phyloP scores from a whole-genome alignment of 768 basidiomycete species.

The Tricholoma bakamatsutake region DNA sequence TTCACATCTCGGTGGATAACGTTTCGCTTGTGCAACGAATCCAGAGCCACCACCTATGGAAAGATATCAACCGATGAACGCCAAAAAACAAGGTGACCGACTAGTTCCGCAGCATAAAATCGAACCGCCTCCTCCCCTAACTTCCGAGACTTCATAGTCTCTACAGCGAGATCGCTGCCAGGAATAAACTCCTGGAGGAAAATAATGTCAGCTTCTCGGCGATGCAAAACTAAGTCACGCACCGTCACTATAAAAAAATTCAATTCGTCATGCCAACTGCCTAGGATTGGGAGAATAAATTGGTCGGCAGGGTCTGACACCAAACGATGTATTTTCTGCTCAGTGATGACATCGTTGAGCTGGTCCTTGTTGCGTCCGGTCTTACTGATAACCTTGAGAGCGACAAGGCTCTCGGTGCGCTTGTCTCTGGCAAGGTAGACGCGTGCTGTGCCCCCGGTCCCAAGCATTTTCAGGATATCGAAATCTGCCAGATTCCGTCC shows the following conservation, averaged over 20 bases:
- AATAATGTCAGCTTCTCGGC: constrained; percentile 22
- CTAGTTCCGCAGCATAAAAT: constrained; percentile 1
- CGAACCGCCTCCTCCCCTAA: not conserved
- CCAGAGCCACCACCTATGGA: constrained; percentile 1
- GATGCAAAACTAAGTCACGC: not conserved
- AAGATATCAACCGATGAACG: not conserved
- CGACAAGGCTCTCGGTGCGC: not conserved
- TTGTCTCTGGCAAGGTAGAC: constrained; percentile 1
- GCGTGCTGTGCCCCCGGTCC: not conserved
- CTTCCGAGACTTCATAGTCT: not conserved
- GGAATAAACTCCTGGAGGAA: constrained; percentile 54
- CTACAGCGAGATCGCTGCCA: constrained; percentile 32
- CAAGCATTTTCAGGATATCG: constrained; percentile 2
- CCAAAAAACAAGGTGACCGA: not conserved
- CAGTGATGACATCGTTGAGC: not conserved
- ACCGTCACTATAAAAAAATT: constrained; percentile 1
- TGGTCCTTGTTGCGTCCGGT: not conserved
- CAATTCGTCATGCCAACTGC: constrained; percentile 2
- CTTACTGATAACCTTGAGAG: constrained; percentile 2
- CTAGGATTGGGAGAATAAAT: not conserved
- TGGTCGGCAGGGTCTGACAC: not conserved
- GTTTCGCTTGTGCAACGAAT: not conserved
- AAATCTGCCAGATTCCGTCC: not conserved
- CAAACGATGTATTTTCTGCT: not conserved
- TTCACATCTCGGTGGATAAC: constrained; percentile 5